phyloP scores from a whole-genome alignment of 805 yeast species.

The Saturnispora dispora region DNA sequence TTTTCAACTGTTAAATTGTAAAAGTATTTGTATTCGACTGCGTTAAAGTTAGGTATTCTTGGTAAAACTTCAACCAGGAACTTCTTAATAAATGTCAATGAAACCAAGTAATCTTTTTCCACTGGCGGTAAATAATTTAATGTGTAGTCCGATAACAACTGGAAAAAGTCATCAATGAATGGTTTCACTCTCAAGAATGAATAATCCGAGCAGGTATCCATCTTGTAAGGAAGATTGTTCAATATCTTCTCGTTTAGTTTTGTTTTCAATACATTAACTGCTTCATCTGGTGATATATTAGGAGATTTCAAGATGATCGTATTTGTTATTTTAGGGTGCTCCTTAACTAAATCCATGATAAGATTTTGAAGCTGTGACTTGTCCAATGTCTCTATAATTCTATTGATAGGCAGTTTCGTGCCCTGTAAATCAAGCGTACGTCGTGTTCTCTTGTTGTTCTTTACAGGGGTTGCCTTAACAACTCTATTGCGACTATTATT shows the following conservation, averaged over 20 bases:
- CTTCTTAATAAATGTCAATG: slow-evolving; percentile 54
- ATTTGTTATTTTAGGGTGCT: slow-evolving; percentile 52
- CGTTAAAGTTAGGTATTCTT: slow-evolving; percentile 57
- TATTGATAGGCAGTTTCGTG: slow-evolving; percentile 48
- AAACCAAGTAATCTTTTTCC: slow-evolving; percentile 42
- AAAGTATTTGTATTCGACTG: slow-evolving; percentile 44
- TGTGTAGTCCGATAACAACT: slow-evolving; percentile 66
- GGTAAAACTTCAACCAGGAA: slow-evolving; percentile 49
- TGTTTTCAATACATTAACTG: slow-evolving; percentile 39
- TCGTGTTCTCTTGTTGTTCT: slow-evolving; percentile 28
- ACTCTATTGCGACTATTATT: background rate
- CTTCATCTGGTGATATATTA: slow-evolving; percentile 43
- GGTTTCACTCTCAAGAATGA: slow-evolving; percentile 67
- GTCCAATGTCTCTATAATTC: slow-evolving; percentile 64
- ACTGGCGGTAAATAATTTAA: slow-evolving; percentile 65
- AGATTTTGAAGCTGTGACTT: slow-evolving; percentile 44
- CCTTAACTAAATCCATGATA: slow-evolving; percentile 41
- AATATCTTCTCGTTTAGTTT: slow-evolving; percentile 36
- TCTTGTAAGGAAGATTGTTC: slow-evolving; percentile 60
- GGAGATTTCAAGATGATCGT: slow-evolving; percentile 49
- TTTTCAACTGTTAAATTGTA: slow-evolving; percentile 27
- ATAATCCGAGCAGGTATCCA: slow-evolving; percentile 65
- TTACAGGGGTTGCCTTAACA: background rate
- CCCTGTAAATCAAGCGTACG: slow-evolving; percentile 36
- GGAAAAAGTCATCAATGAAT: slow-evolving; percentile 56